Evolutionary conservation across 176 grass and related monocot species (phyloP), one percentile per base, ranked within the genome.

Genomic region (Ensete ventricosum): DNA sequence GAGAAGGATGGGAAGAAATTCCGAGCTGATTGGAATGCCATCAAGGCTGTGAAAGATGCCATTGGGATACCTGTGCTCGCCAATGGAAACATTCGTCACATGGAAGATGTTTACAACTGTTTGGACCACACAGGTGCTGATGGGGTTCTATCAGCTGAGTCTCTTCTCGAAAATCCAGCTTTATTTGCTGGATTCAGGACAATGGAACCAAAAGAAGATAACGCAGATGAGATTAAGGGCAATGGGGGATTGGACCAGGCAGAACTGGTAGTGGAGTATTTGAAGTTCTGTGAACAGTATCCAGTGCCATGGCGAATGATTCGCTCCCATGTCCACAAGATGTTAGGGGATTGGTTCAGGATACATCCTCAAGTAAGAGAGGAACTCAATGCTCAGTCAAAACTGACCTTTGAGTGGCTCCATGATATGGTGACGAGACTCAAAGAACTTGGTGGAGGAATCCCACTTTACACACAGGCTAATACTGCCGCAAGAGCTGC

Each of bases 231-330:
- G n/a, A 77, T 19, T 14, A 21, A 52, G 22, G 12, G 51, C 69
- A 80, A 75, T 73, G 25, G 63, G 2, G 70, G 63, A 55, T 73
- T 99, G 52, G 86, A 99, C 77, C 95, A 93, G 85, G 82, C 80
- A 68, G 84, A 99, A 84, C 77, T 99, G 19, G 84, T 72, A 54
- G 81, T 89, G 20, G 90, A 99, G 69, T 99, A 99, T 75, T 70
- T 99, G 84, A 93, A 85, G 70, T 75, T 94, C 1, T 99, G 95
- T 13, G 86, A 99, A 73, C 83, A 89, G 52, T 91, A 99, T 81
- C 95, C 95, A 25, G 95, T 99, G 22, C 95, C 90, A 17, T 99
- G 95, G 95, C 82, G 90, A 87, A 99, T 99, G 90, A 49, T 99
- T 82, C 76, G 95, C 10, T 93, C 90, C 1, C 95, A 99, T 85